phyloP scores from a whole-genome alignment of 2,329 filamentous ascomycete species.

The Gnomoniopsis smithogilvyi region DNA sequence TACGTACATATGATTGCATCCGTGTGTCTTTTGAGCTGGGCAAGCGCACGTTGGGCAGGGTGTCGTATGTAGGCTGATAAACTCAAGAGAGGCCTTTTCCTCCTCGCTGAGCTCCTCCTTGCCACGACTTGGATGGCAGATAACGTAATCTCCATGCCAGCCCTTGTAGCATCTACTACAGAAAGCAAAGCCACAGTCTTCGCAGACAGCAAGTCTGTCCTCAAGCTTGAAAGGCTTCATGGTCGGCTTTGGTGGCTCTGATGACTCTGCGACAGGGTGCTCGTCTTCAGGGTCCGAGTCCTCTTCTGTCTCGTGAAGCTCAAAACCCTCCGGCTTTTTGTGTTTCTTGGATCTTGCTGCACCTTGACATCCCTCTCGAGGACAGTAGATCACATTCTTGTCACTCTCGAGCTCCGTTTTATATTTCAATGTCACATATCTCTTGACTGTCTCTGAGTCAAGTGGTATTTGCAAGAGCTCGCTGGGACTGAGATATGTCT shows the following conservation, averaged over 20 bases:
- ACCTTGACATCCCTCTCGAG: slow-evolving; percentile 87
- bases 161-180: slow-evolving; percentile 67
- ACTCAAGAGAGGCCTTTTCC: slow-evolving; percentile 83
- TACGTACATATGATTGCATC: slow-evolving; percentile 84
- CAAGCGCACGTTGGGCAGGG: slow-evolving; percentile 85
- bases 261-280: slow-evolving; percentile 26
- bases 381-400: slow-evolving; percentile 89
- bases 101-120: slow-evolving; percentile 73
- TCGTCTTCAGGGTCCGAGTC: slow-evolving; percentile 48
- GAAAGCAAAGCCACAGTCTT: slow-evolving; percentile 87
- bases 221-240: slow-evolving; percentile 42
- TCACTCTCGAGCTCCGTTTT: slow-evolving; percentile 91
- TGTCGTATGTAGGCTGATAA: slow-evolving; percentile 76
- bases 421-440: slow-evolving; percentile 86
- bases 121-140: slow-evolving; percentile 65
- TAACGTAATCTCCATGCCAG: slow-evolving; percentile 87
- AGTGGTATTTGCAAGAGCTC: slow-evolving; percentile 79
- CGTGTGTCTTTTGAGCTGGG: slow-evolving; percentile 84
- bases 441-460: slow-evolving; percentile 68
- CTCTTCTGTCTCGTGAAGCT: slow-evolving; percentile 56
- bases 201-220: slow-evolving; percentile 78
- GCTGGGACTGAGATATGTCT: slow-evolving; percentile 71
- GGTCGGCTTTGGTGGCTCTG: slow-evolving; percentile 21
- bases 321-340: slow-evolving; percentile 65
- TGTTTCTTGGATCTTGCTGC: slow-evolving; percentile 75